These are phyloP conservation scores for Xylariaceae sp. DNA, from an alignment of 2,329 filamentous ascomycete genomes.

Conservation along the genomic window DNA sequence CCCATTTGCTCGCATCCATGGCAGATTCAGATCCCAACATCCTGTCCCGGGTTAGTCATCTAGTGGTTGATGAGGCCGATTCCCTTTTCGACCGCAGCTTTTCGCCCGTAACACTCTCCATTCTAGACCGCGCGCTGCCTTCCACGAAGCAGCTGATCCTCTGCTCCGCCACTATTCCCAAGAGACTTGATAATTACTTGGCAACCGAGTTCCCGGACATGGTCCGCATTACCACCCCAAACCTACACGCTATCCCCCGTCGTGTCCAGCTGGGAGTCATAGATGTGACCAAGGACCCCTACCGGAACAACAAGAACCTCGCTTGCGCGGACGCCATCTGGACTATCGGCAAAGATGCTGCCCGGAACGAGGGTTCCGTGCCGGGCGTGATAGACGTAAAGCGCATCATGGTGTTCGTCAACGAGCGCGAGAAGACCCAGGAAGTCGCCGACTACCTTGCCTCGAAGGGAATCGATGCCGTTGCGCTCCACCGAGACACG, in stretches of 20 bases:
- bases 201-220: conserved; percentile 80
- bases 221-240: conserved; percentile 86
- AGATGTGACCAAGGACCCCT: conserved; percentile 89
- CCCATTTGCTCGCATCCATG: conserved; percentile 86
- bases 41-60: conserved; percentile 84
- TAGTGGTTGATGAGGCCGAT: conserved; percentile 94
- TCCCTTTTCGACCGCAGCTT: conserved; percentile 95
- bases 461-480: conserved; percentile 85
- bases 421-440: conserved; percentile 87
- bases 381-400: conserved; percentile 69
- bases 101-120: conserved; percentile 75
- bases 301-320: conserved; percentile 87
- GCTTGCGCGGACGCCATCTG: conserved; percentile 96
- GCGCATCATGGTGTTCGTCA: conserved; percentile 93
- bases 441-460: conserved; percentile 78
- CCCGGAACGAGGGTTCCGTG: conserved; percentile 57
- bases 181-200: conserved; percentile 84
- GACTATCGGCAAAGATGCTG: conserved; percentile 80
- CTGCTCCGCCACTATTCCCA: conserved; percentile 94
- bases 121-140: conserved; percentile 80
- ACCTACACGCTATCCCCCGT: conserved; percentile 92
- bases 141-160: conserved; percentile 85
- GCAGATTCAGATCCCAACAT: conserved; percentile 89
- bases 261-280: conserved; percentile 93
- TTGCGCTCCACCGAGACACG: conserved; percentile 83